phyloP scores from a whole-genome alignment of 2,329 filamentous ascomycete species.

The Chaetoscypha palmicola region DNA sequence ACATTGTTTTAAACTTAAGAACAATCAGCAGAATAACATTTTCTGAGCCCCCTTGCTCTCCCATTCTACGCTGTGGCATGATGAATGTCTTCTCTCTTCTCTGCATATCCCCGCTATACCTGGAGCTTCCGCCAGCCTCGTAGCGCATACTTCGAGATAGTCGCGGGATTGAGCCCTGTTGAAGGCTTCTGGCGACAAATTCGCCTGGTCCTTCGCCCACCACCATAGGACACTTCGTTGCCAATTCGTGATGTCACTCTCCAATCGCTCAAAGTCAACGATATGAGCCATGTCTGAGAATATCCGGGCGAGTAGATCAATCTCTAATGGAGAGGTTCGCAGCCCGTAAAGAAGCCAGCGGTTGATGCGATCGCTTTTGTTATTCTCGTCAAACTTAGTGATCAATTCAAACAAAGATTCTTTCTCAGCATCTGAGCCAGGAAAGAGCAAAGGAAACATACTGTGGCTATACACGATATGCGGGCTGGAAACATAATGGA shows the following conservation, averaged over 20 bases:
- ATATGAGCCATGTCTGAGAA: constrained; percentile 1
- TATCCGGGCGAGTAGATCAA: constrained; percentile 6
- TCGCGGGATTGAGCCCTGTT: too few relatives aligned
- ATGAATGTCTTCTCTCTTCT: too few relatives aligned
- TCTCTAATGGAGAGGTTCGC: constrained; percentile 9
- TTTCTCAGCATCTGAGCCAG: constrained; percentile 1
- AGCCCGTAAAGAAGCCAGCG: constrained; percentile 13
- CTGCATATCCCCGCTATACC: too few relatives aligned
- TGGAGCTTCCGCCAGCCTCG: too few relatives aligned
- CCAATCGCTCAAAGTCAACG: constrained; percentile 6
- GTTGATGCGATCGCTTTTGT: constrained; percentile 13
- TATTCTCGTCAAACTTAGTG: constrained; percentile 13
- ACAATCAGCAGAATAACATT: too few relatives aligned
- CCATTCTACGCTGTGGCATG: too few relatives aligned
- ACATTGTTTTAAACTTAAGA: too few relatives aligned
- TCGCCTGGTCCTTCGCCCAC: constrained; percentile 8
- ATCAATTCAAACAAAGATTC: constrained; percentile 6
- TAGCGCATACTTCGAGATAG: too few relatives aligned
- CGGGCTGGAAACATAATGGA: neutral
- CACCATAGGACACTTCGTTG: constrained; percentile 1
- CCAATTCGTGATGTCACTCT: constrained; percentile 3
- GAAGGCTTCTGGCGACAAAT: constrained; percentile 3
- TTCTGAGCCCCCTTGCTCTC: too few relatives aligned
- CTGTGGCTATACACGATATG: constrained; percentile 3
- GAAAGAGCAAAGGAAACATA: constrained; percentile 10